Percentiles rank a stretch among this genome's conserved stretches.
Evolutionary conservation across 305 asterid species (phyloP).

Genomic region (Plantago lanceolata): DNA sequence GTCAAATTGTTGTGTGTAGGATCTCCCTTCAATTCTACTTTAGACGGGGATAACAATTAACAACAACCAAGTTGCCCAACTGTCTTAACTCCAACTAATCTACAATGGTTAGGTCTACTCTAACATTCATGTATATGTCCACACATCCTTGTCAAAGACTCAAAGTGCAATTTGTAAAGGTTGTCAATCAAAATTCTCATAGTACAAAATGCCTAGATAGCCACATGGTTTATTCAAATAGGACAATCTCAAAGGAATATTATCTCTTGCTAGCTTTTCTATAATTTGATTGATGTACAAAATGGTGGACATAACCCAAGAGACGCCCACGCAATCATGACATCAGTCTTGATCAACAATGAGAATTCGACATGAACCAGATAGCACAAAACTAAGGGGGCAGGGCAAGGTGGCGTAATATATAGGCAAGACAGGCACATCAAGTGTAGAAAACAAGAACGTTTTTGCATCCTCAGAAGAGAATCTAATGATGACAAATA

Average conservation of each 20-base stretch:
- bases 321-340: no score
- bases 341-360: no score
- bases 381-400: neutral
- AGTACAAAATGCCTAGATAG: conserved; percentile 14
- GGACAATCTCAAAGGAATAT: conserved; percentile 24
- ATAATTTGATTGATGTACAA: conserved; percentile 9
- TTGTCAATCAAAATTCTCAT: conserved; percentile 10
- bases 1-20: no score
- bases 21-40: no score
- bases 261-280: conserved; percentile 17
- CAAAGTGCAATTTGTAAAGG: neutral
- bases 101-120: no score
- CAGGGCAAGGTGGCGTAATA: neutral
- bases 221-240: conserved; percentile 6
- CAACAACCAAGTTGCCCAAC: no score
- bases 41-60: no score
- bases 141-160: neutral
- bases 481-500: conserved; percentile 5
- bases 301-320: neutral
- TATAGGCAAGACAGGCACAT: neutral
- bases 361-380: neutral
- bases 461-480: neutral
- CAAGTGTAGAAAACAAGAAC: neutral
- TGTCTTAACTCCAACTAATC: no score
- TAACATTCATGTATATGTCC: neutral